Evolutionary conservation across 2,329 filamentous ascomycete genomes (phyloP).

Genomic region (Ilyonectria robusta): DNA sequence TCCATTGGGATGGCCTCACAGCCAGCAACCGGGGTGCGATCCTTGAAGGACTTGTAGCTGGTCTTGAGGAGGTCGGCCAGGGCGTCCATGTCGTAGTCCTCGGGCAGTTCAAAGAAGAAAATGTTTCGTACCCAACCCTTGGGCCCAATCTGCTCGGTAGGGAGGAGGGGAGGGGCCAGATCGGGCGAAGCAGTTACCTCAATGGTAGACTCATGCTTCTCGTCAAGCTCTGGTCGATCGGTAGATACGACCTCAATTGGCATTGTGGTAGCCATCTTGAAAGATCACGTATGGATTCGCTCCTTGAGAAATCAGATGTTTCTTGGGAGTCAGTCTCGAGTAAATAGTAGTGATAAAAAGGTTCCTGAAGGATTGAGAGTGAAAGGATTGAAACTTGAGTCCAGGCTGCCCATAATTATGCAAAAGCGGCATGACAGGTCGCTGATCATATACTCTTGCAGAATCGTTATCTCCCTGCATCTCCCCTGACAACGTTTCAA

Average conservation of each 20-base stretch:
- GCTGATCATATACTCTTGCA: slow-evolving; percentile 25
- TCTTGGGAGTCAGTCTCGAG: neutral
- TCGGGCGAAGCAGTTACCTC: slow-evolving; percentile 12
- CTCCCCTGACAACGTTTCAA: slow-evolving; percentile 5
- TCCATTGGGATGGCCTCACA: slow-evolving; percentile 29
- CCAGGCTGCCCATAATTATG: neutral
- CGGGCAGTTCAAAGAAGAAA: slow-evolving; percentile 31
- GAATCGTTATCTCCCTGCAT: neutral
- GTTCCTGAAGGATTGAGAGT: neutral
- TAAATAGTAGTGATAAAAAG: neutral
- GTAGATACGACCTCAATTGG: slow-evolving; percentile 12
- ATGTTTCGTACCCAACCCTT: slow-evolving; percentile 34
- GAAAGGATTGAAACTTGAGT: slow-evolving; percentile 14
- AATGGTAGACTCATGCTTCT: slow-evolving; percentile 12
- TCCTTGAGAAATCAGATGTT: slow-evolving; percentile 4
- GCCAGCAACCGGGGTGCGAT: slow-evolving; percentile 28
- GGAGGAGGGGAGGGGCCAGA: slow-evolving; percentile 27
- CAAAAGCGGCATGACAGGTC: slow-evolving; percentile 4
- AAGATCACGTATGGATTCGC: neutral
- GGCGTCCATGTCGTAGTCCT: slow-evolving; percentile 25
- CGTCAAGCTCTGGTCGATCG: neutral
- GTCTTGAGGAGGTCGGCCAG: slow-evolving; percentile 18
- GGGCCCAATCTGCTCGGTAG: slow-evolving; percentile 31
- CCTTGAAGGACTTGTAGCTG: slow-evolving; percentile 26
- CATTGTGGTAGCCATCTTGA: slow-evolving; percentile 17